Evolutionary conservation across 2,329 filamentous ascomycete genomes (phyloP), one percentile per base, ranked within the genome.

Genomic region (Diaporthe velutina): DNA sequence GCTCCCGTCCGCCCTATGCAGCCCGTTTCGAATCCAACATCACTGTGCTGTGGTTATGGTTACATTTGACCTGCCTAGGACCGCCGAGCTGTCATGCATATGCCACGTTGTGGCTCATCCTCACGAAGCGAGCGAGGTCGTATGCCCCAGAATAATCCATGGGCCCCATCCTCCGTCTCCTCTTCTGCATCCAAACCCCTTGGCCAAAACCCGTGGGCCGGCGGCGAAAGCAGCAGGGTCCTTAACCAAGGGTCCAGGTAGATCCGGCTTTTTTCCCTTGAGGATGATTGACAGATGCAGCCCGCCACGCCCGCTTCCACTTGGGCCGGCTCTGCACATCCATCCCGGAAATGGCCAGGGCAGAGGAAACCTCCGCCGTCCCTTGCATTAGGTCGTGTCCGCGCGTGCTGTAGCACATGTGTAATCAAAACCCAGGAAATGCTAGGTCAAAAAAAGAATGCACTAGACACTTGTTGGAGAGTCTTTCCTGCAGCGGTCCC

Each of bases 371-470:
- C 45, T 68, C 64, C 35, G 45, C 38, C n/a, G 74, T 75, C 66
- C 74, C 74, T 75, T 75, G 74, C 71, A 74, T 74, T 75, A 74
- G 68, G 68, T 54, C 71, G 33, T 71, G 50, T 45, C 71, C 75
- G 64, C 45, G 64, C 64, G 17, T 28, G 33, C 48, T 68, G 64
- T 68, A 68, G 64, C 17, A 68, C 64, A 40, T 68, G 64, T 68
- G 64, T 68, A 68, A 68, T 68, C 64, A 52, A 52, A 38, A 30
- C 5, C 10, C 28, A 52, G 50, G 30, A 40, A 54, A 60, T 52
- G 33, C 61, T 54, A 40, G 22, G 48, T 28, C 33, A 54, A 38
- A 54, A 40, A 67, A 38, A 28, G 45, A 67, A 67, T 19, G 64
- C 33, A 25, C 64, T 40, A 68, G 48, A 19, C 17, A 28, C 40